These are phyloP conservation scores for Stipa capillata DNA, from an alignment of 176 grass and related monocot genomes.

Conservation along the genomic window DNA sequence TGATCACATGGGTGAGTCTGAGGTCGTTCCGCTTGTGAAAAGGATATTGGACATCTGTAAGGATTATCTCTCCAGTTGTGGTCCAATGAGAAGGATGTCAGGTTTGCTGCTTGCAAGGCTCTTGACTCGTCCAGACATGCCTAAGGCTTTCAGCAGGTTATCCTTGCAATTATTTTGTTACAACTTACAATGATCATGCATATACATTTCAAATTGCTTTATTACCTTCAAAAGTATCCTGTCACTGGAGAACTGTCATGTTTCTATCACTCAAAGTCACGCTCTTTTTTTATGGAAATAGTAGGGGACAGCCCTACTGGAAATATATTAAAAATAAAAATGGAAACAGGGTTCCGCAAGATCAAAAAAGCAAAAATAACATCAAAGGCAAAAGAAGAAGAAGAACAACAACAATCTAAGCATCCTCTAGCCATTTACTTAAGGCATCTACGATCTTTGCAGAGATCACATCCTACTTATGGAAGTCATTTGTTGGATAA, in stretches of 20 bases:
- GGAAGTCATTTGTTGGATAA: no score
- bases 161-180: conserved; percentile 28
- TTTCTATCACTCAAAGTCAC: conserved; percentile 7
- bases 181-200: conserved; percentile 9
- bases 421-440: neutral
- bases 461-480: neutral
- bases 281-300: neutral
- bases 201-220: conserved; percentile 14
- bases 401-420: no score
- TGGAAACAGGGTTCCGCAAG: neutral
- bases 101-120: conserved; percentile 86
- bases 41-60: conserved; percentile 88
- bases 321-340: neutral
- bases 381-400: no score
- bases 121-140: conserved; percentile 94
- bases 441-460: neutral
- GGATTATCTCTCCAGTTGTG: conserved; percentile 86
- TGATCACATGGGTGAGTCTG: conserved; percentile 24
- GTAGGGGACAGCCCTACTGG: neutral
- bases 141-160: conserved; percentile 68
- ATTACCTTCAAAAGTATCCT: neutral
- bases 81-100: conserved; percentile 98
- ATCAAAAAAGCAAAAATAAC: no score
- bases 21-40: conserved; percentile 65
- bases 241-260: conserved; percentile 2